Evolutionary conservation across 805 yeast species (phyloP).

Genomic region (Diddensiella caesifluorescens): DNA sequence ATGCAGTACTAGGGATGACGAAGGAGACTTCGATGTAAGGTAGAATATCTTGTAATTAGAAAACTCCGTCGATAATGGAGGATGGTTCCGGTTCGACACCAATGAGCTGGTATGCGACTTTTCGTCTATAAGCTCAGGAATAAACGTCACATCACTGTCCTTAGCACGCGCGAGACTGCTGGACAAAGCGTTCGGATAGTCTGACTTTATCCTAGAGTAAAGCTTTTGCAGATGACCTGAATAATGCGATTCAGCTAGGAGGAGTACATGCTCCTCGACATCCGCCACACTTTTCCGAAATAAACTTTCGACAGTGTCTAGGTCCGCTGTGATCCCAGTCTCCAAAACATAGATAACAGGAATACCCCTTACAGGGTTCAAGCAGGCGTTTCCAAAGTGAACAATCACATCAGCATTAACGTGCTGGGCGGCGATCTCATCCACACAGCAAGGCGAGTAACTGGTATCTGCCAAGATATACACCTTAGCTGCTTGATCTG

Average conservation of each 20-base stretch:
- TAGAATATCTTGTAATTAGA: conserved; percentile 60
- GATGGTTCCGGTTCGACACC: conserved; percentile 24
- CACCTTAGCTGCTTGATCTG: conserved; percentile 30
- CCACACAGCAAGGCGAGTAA: conserved; percentile 91
- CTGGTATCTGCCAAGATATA: conserved; percentile 95
- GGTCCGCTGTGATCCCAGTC: conserved; percentile 46
- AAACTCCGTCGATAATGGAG: conserved; percentile 24
- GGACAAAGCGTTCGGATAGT: conserved; percentile 31
- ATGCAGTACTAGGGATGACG: conserved; percentile 71
- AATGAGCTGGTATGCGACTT: too few relatives aligned
- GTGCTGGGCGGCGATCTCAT: conserved; percentile 95
- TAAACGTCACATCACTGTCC: not conserved
- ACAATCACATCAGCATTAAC: conserved; percentile 78
- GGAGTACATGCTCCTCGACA: conserved; percentile 34
- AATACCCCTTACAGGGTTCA: conserved; percentile 69
- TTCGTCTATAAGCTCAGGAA: conserved; percentile 4
- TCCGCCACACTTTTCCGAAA: conserved; percentile 42
- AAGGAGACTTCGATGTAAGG: conserved; percentile 46
- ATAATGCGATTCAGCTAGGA: conserved; percentile 75
- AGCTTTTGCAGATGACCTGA: conserved; percentile 41
- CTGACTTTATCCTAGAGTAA: conserved; percentile 31
- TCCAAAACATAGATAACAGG: conserved; percentile 80
- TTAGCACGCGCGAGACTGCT: conserved; percentile 17
- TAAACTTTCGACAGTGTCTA: conserved; percentile 33
- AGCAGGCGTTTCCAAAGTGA: conserved; percentile 93